Percentiles rank a stretch among this genome's conserved stretches.
Evolutionary conservation across 2,329 filamentous ascomycete genomes (phyloP).

Genomic region (Hypoxylon sp.): DNA sequence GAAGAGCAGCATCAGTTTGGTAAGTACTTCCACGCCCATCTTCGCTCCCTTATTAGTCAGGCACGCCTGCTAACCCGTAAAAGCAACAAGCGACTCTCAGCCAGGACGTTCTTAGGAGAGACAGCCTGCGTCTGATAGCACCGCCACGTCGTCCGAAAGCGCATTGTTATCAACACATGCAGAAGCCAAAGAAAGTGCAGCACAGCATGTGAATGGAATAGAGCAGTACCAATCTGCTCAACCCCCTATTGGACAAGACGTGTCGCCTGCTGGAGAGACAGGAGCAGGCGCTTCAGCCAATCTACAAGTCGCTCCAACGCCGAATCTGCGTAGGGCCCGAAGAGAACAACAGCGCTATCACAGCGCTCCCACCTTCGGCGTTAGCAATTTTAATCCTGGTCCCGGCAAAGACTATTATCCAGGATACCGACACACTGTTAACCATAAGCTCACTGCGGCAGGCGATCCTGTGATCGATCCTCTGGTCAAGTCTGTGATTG

Average conservation of each 20-base stretch:
- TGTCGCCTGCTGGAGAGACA: too few species aligned
- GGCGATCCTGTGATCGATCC: background rate
- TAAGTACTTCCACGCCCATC: constrained; percentile 10
- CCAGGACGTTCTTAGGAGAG: constrained; percentile 15
- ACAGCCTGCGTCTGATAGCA: constrained; percentile 32
- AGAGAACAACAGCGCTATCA: background rate
- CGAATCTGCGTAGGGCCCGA: too few species aligned
- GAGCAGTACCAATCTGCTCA: too few species aligned
- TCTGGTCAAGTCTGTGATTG: background rate
- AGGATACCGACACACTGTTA: background rate
- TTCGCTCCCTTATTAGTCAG: background rate
- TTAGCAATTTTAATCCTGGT: too few species aligned
- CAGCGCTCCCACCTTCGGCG: background rate
- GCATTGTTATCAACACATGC: constrained; percentile 23
- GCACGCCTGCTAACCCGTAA: constrained; percentile 13
- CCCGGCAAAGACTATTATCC: background rate
- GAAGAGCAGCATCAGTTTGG: background rate
- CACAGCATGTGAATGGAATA: background rate
- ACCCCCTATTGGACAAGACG: too few species aligned
- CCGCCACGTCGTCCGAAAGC: constrained; percentile 45
- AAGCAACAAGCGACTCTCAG: background rate
- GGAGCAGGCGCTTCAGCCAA: too few species aligned
- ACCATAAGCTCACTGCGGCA: background rate
- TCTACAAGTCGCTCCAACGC: too few species aligned
- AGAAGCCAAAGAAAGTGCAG: background rate